A percentile compares a stretch with the other conserved stretches of the same genome.
phyloP scores from a whole-genome alignment of 495 filamentous ascomycete genomes.

The Neurospora pannonica region DNA sequence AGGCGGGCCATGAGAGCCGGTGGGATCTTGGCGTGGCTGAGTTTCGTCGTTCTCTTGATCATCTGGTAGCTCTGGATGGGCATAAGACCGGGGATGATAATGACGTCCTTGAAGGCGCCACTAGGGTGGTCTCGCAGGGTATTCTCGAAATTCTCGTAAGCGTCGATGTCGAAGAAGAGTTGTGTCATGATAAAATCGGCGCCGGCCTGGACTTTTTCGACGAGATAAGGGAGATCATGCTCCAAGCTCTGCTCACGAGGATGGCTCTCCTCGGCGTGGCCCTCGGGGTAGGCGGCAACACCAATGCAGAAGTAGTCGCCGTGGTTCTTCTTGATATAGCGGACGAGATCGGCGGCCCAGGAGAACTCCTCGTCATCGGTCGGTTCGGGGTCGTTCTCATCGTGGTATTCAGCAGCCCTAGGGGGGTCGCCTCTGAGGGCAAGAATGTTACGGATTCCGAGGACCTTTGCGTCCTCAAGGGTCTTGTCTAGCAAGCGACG shows the following conservation, averaged over 20 bases:
- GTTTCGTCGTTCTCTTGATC: conserved; percentile 86
- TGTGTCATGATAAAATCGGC: conserved; percentile 99
- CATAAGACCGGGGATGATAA: conserved; percentile 93
- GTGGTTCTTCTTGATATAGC: conserved; percentile 74
- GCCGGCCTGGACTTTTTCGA: conserved; percentile 84
- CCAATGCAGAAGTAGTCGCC: conserved; percentile 97
- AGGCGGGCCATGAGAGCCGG: conserved; percentile 56
- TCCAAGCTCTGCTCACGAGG: conserved; percentile 65
- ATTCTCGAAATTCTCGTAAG: conserved; percentile 70
- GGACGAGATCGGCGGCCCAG: conserved; percentile 84
- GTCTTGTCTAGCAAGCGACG: conserved; percentile 76
- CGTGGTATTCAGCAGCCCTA: conserved; percentile 72
- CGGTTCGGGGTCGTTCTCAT: conserved; percentile 42
- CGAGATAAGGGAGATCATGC: conserved; percentile 77
- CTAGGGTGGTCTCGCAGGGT: conserved; percentile 73
- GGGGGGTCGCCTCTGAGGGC: conserved; percentile 92
- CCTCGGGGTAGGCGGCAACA: conserved; percentile 90
- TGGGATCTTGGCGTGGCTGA: conserved; percentile 80
- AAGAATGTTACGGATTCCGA: conserved; percentile 90
- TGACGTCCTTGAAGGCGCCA: conserved; percentile 76
- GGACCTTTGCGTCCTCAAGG: conserved; percentile 81
- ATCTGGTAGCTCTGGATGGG: conserved; percentile 96
- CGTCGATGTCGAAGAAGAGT: conserved; percentile 82
- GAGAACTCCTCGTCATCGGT: conserved; percentile 54
- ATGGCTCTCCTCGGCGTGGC: conserved; percentile 85